Evolutionary conservation across 352 stramenopile species (phyloP), one percentile per base, ranked within the genome.

Genomic region (Phytophthora fragariaefolia): DNA sequence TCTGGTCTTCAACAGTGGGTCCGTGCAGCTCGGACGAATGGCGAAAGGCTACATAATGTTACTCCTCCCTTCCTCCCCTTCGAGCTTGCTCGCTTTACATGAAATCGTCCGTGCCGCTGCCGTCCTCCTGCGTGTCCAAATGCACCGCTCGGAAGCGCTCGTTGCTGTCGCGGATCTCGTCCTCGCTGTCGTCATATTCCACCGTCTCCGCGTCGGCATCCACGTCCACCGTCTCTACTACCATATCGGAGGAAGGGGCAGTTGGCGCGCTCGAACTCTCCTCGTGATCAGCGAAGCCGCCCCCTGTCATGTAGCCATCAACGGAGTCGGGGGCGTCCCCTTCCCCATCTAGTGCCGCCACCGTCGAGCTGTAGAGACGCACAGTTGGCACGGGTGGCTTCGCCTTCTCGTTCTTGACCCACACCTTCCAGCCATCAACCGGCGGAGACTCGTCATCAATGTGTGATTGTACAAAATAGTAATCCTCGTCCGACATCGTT

Each of bases 131-230:
- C 53, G 88, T 91, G 73, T 94, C 83, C 73, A 96, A 66, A 74
- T 95, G 88, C 51, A 96, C 88, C 24, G 88, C 88, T 66, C 91
- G 88, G 74, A 96, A 96, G 17, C 88, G 88, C 71, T 96, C 88
- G 56, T 96, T 96, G 76, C 88, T 96, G 68, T 94, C 85, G 26
- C 88, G 85, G 58, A 96, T 95, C 67, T 96, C 88, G 66, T 96
- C 88, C 69, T 96, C 88, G 62, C 88, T 96, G 73, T 96, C 88
- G 49, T 96, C 88, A 62, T 96, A 96, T 64, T 95, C 88, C 40
- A 96, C 85, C 12, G 86, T 96, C 69, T 95, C 86, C 1, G 84
- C 85, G 49, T 96, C 88, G 7, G 84, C 81, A 54, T 95, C 83
- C n/a, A 77, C 76, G 38, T 88, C 78, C 20, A 79, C 73, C 30